Conservation (phyloP, 2,329 filamentous ascomycete species). For the Cytospora leucostoma region DNA sequence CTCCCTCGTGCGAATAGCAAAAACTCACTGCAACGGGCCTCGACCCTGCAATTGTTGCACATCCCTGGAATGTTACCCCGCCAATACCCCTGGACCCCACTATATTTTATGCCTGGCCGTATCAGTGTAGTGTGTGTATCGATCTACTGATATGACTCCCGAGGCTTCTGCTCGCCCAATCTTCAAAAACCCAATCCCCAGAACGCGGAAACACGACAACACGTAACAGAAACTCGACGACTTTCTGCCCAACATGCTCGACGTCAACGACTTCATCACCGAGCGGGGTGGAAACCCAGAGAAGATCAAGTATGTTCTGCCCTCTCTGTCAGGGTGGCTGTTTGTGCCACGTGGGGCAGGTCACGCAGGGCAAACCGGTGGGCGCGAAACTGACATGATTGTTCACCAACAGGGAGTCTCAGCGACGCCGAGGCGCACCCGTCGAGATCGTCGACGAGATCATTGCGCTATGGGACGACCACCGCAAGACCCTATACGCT, state of each 20-base stretch:
- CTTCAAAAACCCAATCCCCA: background rate
- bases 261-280: constrained; percentile 75
- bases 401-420: constrained; percentile 66
- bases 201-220: background rate
- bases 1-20: background rate
- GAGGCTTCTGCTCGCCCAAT: background rate
- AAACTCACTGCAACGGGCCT: background rate
- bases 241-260: constrained; percentile 58
- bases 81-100: constrained; percentile 11
- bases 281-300: constrained; percentile 91
- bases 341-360: background rate
- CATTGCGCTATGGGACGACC: constrained; percentile 82
- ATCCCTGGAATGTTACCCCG: background rate
- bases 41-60: background rate
- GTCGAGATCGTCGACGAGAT: constrained; percentile 89
- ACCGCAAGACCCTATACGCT: constrained; percentile 75
- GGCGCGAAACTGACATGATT: constrained; percentile 1
- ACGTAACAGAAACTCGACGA: constrained; percentile 3
- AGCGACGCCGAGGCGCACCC: constrained; percentile 76
- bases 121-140: constrained; percentile 9
- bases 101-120: constrained; percentile 15
- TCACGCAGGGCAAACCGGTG: too few relatives aligned
- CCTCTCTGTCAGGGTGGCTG: background rate
- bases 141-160: constrained; percentile 4
- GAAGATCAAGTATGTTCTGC: constrained; percentile 60